phyloP scores from a whole-genome alignment of 495 filamentous ascomycete genomes.

The Saxispiralis lemnorum region DNA sequence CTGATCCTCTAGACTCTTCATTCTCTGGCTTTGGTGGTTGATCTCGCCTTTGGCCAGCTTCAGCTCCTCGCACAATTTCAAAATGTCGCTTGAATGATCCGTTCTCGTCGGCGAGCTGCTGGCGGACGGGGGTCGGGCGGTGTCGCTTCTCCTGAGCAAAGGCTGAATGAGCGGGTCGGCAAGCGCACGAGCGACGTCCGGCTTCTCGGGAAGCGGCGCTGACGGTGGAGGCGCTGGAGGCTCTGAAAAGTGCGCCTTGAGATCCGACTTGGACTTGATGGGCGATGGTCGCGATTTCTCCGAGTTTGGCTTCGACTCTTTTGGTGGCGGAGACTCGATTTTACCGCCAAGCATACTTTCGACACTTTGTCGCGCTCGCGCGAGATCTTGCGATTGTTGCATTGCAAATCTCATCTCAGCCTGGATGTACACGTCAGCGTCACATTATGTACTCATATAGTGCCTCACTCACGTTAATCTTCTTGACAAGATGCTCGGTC shows the following conservation, averaged over 20 bases:
- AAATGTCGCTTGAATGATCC: constrained; percentile 50
- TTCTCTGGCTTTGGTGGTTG: constrained; percentile 54
- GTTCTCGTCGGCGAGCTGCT: constrained; percentile 31
- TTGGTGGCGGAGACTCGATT: not conserved
- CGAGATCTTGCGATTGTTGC: constrained; percentile 70
- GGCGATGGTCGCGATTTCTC: constrained; percentile 29
- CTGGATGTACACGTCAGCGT: constrained; percentile 27
- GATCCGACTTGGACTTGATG: constrained; percentile 26
- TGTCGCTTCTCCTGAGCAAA: constrained; percentile 53
- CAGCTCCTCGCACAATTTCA: constrained; percentile 65
- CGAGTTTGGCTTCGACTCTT: constrained; percentile 40
- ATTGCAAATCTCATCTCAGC: constrained; percentile 73
- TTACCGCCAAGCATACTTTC: constrained; percentile 48
- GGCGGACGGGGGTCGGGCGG: constrained; percentile 43
- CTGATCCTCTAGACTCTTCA: constrained; percentile 66
- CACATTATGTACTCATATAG: not conserved
- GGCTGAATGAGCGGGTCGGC: constrained; percentile 31
- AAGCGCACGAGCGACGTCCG: constrained; percentile 42
- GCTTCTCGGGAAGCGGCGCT: constrained; percentile 79
- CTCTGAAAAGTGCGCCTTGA: constrained; percentile 62
- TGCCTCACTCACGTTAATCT: constrained; percentile 55
- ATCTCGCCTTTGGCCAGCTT: constrained; percentile 65
- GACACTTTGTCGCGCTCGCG: constrained; percentile 65
- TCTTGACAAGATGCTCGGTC: constrained; percentile 88
- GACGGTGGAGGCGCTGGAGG: constrained; percentile 83